phyloP scores from a whole-genome alignment of 768 basidiomycete genomes.

The Hygrocybe punicea region DNA sequence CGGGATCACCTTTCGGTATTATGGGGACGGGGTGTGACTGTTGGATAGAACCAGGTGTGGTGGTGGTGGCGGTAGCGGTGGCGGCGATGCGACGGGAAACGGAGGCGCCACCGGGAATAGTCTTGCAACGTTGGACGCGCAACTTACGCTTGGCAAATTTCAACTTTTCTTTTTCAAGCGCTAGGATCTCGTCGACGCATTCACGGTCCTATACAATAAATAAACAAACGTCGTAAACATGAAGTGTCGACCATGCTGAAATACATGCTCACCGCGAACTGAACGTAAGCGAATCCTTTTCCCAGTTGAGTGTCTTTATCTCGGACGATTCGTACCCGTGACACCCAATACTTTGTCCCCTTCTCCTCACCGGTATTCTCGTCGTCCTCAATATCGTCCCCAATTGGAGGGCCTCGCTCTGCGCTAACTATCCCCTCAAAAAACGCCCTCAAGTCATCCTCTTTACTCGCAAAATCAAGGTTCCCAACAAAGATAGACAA shows the following conservation, averaged over 20 bases:
- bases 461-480: slow-evolving; percentile 86
- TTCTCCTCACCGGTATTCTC: slow-evolving; percentile 14
- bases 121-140: slow-evolving; percentile 88
- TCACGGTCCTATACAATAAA: slow-evolving; percentile 63
- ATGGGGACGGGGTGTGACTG: slow-evolving; percentile 17
- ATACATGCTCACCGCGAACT: slow-evolving; percentile 63
- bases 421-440: slow-evolving; percentile 74
- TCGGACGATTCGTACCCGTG: slow-evolving; percentile 79
- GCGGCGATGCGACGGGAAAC: no score
- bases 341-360: slow-evolving; percentile 61
- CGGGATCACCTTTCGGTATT: slow-evolving; percentile 77
- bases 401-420: slow-evolving; percentile 61
- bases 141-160: slow-evolving; percentile 92
- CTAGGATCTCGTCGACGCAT: slow-evolving; percentile 90
- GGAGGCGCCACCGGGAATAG: slow-evolving; percentile 49
- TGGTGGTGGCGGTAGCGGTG: slow-evolving; percentile 18
- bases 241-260: neutral
- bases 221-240: neutral
- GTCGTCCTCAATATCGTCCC: slow-evolving; percentile 24
- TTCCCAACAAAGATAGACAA: slow-evolving; percentile 87
- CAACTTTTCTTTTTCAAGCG: slow-evolving; percentile 69
- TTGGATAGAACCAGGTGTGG: slow-evolving; percentile 13
- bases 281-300: slow-evolving; percentile 93
- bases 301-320: slow-evolving; percentile 92
- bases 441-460: slow-evolving; percentile 83